These are phyloP conservation scores for Bolboschoenoplectus hybrid DNA, from an alignment of 202 grass and related monocot genomes.

Conservation along the genomic window DNA sequence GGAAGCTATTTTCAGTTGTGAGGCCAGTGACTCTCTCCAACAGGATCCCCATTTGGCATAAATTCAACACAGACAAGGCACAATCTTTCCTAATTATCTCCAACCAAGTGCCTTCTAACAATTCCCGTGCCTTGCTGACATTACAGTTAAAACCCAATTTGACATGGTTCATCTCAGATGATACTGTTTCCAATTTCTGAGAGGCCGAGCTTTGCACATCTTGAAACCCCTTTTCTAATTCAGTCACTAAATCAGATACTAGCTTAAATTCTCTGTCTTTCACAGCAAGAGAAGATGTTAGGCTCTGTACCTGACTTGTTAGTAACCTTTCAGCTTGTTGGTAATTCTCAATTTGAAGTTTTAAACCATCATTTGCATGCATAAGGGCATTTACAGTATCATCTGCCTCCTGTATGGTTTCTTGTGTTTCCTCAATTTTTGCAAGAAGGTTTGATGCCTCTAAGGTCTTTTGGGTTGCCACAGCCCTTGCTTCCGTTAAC, in stretches of 20 bases:
- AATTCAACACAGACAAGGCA: slow-evolving; percentile 85
- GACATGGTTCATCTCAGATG: slow-evolving; percentile 69
- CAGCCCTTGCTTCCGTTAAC: slow-evolving; percentile 61
- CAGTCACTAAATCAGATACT: slow-evolving; percentile 61
- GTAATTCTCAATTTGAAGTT: slow-evolving; percentile 58
- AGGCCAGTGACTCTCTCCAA: slow-evolving; percentile 84
- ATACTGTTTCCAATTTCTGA: slow-evolving; percentile 68
- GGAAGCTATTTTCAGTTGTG: slow-evolving; percentile 84
- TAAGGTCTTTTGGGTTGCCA: slow-evolving; percentile 68
- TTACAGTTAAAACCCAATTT: slow-evolving; percentile 61
- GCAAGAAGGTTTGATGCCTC: slow-evolving; percentile 65
- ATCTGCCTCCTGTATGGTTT: slow-evolving; percentile 80
- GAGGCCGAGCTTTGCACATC: slow-evolving; percentile 50
- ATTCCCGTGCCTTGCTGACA: slow-evolving; percentile 54
- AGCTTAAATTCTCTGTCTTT: slow-evolving; percentile 64
- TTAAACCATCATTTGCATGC: slow-evolving; percentile 68
- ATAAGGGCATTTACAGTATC: slow-evolving; percentile 68
- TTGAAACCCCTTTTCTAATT: slow-evolving; percentile 64
- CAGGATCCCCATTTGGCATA: slow-evolving; percentile 94
- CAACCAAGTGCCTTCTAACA: slow-evolving; percentile 82
- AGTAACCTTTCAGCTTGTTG: slow-evolving; percentile 60
- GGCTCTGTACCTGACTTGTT: slow-evolving; percentile 50
- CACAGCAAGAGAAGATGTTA: slow-evolving; percentile 49
- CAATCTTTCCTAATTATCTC: slow-evolving; percentile 98
- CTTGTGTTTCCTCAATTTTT: slow-evolving; percentile 82